Evolutionary conservation across 192 early-diverging fungal species (phyloP), one percentile per base, ranked within the genome.

Genomic region (Podila verticillata): DNA sequence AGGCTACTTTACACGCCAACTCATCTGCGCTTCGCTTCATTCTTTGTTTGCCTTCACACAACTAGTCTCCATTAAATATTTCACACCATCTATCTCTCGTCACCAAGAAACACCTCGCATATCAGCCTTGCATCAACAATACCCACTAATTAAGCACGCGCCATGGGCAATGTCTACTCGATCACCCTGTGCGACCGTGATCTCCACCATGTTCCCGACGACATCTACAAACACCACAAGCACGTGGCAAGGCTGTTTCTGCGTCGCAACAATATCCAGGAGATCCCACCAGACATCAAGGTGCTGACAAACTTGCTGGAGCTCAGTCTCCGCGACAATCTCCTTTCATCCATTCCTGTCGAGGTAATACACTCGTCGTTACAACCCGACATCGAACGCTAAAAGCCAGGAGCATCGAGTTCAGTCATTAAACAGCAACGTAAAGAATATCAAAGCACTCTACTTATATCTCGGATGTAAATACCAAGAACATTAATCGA

Each of bases 181-280:
- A 80, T 80, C 65, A 80, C 70, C 20, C 47, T 80, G 8, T 80
- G 75, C 56, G 75, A 80, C 36, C 69, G 75, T 3, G 75, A 72
- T 39, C 75, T 80, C 7, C 69, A 72, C 44, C 70, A 80, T 60
- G 69, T 80, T 13, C 75, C 75, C 7, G 75, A 80, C 35, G 69
- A 80, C n/a, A 80, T 80, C 17, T 80, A 80, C 47, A 80, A 72
- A 58, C 75, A 72, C 48, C 75, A 80, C 32, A 80, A 80, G 66
- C 70, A 80, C 57, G 75, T 72, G 12, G 70, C 75, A 0, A 80
- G 72, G 29, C 54, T 80, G 22, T 30, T 72, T 2, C 22, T 80
- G 9, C 63, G 75, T 48, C 70, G 70, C 5, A 80, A 80, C 26
- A 80, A 80, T 26, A 80, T 80, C 51, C 69, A 71, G 32, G 75